Evolutionary conservation across 441 rosid species (phyloP), one percentile per base, ranked within the genome.

Genomic region (Melianthus villosus): DNA sequence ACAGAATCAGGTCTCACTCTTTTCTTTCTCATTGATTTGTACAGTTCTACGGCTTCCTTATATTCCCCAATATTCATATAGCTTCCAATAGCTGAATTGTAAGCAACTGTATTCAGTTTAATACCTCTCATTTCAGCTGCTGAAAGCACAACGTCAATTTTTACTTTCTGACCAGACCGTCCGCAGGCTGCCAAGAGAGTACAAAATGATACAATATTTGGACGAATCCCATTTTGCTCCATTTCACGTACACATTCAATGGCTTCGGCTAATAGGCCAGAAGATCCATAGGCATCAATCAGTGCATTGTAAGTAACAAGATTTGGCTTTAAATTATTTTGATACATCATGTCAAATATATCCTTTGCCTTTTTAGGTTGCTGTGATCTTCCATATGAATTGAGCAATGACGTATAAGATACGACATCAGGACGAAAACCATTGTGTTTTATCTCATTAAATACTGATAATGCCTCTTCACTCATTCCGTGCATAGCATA

Each of bases 251-350:
- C 64, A 16, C 79, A 49, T 45, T 57, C 68, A 39, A 82, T 85
- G 42, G 96, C 92, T 65, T 86, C 76, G 19, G 67, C 61, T 34
- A 86, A 50, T 57, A 77, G 54, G 35, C 92, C 89, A 52, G 68
- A 77, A 33, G 96, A 79, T 40, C 92, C 94, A 64, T 77, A 77
- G 32, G 96, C 94, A 69, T 86, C 85, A 57, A 86, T 73, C 23
- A 86, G 56, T 2, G 96, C 94, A 57, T 82, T 86, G 63, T 69
- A 86, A 40, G 67, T 71, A 43, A 77, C 77, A 56, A 77, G 44
- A 53, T 77, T 82, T 43, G 96, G 92, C 61, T 71, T 82, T 62
- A 48, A 50, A 46, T 67, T 79, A 25, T 69, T 59, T 43, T 54
- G 61, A 64, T 64, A 82, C 85, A 82, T 82, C 79, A 59, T 59